These are phyloP conservation scores for Discostella stelligeroides DNA, from an alignment of 108 stramenopile species.

Conservation along the genomic window DNA sequence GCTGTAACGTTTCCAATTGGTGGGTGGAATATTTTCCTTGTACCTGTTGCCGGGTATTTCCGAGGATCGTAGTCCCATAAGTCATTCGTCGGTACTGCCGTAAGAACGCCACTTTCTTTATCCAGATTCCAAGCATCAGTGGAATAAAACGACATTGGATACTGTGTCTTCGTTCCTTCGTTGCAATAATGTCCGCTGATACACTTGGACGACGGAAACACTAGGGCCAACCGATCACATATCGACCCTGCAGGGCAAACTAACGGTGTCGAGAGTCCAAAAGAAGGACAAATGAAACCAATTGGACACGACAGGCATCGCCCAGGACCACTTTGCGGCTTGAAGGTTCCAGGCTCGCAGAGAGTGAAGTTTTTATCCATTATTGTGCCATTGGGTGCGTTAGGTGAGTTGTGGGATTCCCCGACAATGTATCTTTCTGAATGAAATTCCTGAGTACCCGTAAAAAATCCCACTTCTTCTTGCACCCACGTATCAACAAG, in stretches of 20 bases:
- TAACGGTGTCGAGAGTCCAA: slow-evolving; percentile 59
- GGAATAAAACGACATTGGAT: slow-evolving; percentile 10
- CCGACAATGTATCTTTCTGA: slow-evolving; percentile 24
- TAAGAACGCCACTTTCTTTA: slow-evolving; percentile 37
- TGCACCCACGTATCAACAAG: slow-evolving; percentile 46
- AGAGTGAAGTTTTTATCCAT: slow-evolving; percentile 69
- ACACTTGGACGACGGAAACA: slow-evolving; percentile 50
- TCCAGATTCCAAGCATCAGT: slow-evolving; percentile 27
- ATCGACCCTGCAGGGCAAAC: slow-evolving; percentile 74
- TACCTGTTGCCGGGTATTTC: slow-evolving; percentile 31
- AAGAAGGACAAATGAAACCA: slow-evolving; percentile 74
- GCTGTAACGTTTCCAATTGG: slow-evolving; percentile 33
- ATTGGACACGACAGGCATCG: slow-evolving; percentile 71
- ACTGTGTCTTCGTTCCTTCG: slow-evolving; percentile 55
- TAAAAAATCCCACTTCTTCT: slow-evolving; percentile 5
- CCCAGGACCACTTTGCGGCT: slow-evolving; percentile 57
- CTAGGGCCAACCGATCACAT: slow-evolving; percentile 63
- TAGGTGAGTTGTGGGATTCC: background rate
- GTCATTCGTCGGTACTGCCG: slow-evolving; percentile 15
- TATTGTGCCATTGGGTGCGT: slow-evolving; percentile 60
- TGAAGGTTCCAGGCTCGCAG: slow-evolving; percentile 76
- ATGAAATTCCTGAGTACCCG: slow-evolving; percentile 17
- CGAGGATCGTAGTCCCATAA: slow-evolving; percentile 40
- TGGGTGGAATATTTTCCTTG: slow-evolving; percentile 35
- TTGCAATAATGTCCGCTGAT: slow-evolving; percentile 72